Evolutionary conservation across 2,329 filamentous ascomycete genomes (phyloP), one percentile per base, ranked within the genome.

Genomic region (Pestalotiopsis sp.): DNA sequence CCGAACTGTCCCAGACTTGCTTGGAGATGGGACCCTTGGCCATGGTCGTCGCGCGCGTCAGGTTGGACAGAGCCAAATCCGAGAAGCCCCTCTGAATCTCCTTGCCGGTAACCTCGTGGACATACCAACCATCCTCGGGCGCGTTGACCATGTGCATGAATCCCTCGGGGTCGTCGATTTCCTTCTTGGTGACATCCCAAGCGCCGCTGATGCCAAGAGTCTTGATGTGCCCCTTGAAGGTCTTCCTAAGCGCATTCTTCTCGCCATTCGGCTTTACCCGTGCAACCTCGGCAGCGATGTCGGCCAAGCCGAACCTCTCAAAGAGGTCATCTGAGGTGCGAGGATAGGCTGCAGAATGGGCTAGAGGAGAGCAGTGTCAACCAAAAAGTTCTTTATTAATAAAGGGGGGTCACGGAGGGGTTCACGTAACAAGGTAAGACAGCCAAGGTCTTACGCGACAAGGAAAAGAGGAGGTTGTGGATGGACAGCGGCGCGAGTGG

Each of bases 141-240:
- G 83, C 78, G 68, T 79, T 79, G 45, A 88, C 72, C 78, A 91
- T 80, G 52, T 81, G 79, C 72, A 86, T 78, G 66, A 91, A 84
- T n/a, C 87, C 84, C 36, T 86, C 84, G 0, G 83, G 82, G 7
- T 82, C 82, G 49, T 84, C 81, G 23, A 83, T 80, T 57, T 89
- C 86, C 73, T 87, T 86, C 80, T 88, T 89, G 36, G 83, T 80
- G 3, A 83, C 82, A 73, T 91, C 89, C 73, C 90, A 91, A 69
- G 88, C 86, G 11, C 89, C 89, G 66, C 85, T 85, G 31, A 91
- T 83, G 45, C 87, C 88, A 39, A 91, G 80, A 60, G 85, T 86
- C 82, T 91, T 91, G 77, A 91, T 89, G 72, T 91, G 88, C 66
- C 88, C 88, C 78, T 91, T 91, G 82, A 91, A 91, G 17, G 89